Percentiles rank a stretch among this genome's conserved stretches.
Conservation (phyloP, 768 basidiomycete species). For the Austroboletus festivus region DNA sequence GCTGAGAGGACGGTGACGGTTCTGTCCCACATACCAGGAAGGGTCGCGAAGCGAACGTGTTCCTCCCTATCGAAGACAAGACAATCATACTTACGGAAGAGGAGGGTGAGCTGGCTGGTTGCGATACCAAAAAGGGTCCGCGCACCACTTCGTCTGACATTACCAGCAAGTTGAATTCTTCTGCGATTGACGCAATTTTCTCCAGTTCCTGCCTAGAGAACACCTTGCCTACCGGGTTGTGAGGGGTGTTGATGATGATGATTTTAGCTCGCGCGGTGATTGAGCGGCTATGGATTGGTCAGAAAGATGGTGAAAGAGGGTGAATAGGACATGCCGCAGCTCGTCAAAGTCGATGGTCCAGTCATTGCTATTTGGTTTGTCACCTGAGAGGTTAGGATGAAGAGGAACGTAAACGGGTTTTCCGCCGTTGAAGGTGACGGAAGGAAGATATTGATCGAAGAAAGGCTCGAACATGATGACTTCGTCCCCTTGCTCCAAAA, state of each 20-base stretch:
- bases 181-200: slow-evolving; percentile 79
- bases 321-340: slow-evolving; percentile 52
- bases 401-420: slow-evolving; percentile 92
- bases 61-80: slow-evolving; percentile 85
- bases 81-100: slow-evolving; percentile 78
- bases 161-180: slow-evolving; percentile 89
- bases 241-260: slow-evolving; percentile 94
- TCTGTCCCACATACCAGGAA: slow-evolving; percentile 99
- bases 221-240: slow-evolving; percentile 98
- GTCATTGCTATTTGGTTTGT: slow-evolving; percentile 59
- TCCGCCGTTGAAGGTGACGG: slow-evolving; percentile 91
- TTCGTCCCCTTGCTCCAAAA: slow-evolving; percentile 89
- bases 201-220: slow-evolving; percentile 83
- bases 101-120: neutral
- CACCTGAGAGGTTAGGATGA: slow-evolving; percentile 67
- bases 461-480: slow-evolving; percentile 99
- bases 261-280: slow-evolving; percentile 90
- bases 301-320: neutral
- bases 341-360: slow-evolving; percentile 93
- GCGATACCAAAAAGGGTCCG: neutral
- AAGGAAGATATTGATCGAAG: slow-evolving; percentile 94
- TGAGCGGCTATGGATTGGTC: slow-evolving; percentile 51
- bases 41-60: slow-evolving; percentile 86
- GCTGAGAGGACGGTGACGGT: slow-evolving; percentile 96
- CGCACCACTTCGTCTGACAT: slow-evolving; percentile 96